Evolutionary conservation across 2,329 filamentous ascomycete genomes (phyloP).

Genomic region (Colletotrichum costaricense): DNA sequence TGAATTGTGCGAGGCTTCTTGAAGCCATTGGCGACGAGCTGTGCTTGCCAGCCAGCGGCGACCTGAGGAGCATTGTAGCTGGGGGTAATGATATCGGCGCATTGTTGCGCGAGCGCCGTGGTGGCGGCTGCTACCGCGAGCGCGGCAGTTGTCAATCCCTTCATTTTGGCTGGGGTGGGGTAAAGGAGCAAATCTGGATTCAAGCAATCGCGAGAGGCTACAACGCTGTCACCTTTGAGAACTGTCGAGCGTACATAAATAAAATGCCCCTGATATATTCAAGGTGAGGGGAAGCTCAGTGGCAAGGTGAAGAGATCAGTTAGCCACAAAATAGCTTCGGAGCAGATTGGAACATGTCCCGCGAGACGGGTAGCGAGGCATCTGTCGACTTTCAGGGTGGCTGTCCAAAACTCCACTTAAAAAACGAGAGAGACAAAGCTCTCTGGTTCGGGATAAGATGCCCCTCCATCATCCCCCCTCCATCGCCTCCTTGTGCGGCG

Average conservation of each 20-base stretch:
- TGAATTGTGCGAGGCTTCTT: slow-evolving; percentile 56
- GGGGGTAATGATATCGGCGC: slow-evolving; percentile 49
- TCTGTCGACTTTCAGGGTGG: not conserved
- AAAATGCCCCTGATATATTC: not conserved
- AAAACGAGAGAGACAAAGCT: not conserved
- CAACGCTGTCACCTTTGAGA: not conserved
- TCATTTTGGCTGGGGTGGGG: slow-evolving; percentile 9
- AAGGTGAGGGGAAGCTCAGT: not conserved
- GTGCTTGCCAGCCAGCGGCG: slow-evolving; percentile 56
- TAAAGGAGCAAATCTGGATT: not conserved
- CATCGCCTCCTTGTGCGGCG: not conserved
- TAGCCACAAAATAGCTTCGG: not conserved
- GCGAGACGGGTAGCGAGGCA: slow-evolving; percentile 1
- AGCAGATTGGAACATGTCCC: not conserved
- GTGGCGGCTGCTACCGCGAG: slow-evolving; percentile 12
- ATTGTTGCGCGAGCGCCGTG: slow-evolving; percentile 38
- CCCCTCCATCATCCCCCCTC: not conserved
- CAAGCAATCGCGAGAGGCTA: not conserved
- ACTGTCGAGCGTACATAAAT: not conserved
- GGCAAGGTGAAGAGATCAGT: not conserved
- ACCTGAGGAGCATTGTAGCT: slow-evolving; percentile 50
- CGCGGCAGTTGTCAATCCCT: slow-evolving; percentile 10
- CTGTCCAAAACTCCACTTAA: slow-evolving; percentile 14
- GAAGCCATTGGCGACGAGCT: slow-evolving; percentile 55
- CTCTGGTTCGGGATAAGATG: not conserved